Conservation (phyloP, 2,329 filamentous ascomycete species). For the Fusarium torulosum region DNA sequence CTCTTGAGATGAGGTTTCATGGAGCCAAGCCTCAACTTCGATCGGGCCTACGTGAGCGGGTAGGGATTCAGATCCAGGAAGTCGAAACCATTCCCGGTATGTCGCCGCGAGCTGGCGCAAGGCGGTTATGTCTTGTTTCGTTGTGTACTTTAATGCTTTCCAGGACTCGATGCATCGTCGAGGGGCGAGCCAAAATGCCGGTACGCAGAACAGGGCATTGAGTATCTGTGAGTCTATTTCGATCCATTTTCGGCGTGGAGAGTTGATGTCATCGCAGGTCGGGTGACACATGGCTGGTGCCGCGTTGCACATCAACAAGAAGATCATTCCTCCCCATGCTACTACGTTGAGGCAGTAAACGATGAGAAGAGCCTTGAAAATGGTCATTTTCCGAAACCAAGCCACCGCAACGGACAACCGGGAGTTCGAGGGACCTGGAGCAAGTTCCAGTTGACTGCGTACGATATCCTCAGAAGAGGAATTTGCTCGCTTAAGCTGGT, state of each 20-base stretch:
- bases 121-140: background rate
- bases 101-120: background rate
- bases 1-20: background rate
- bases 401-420: background rate
- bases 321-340: slow-evolving; percentile 7
- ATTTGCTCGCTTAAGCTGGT: background rate
- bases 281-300: slow-evolving; percentile 12
- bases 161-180: background rate
- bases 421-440: background rate
- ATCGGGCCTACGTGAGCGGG: background rate
- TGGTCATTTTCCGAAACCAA: background rate
- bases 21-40: background rate
- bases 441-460: background rate
- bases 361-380: background rate
- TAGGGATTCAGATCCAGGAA: background rate
- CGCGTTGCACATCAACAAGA: slow-evolving; percentile 1
- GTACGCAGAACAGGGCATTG: slow-evolving; percentile 87
- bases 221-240: slow-evolving; percentile 83
- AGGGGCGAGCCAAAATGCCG: slow-evolving; percentile 83
- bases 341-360: background rate
- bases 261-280: slow-evolving; percentile 71
- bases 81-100: background rate
- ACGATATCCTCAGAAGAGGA: background rate
- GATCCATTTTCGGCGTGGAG: slow-evolving; percentile 82
- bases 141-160: background rate